Conservation (phyloP, 305 asterid species). For the Fraxinus xanthoxyloides region DNA sequence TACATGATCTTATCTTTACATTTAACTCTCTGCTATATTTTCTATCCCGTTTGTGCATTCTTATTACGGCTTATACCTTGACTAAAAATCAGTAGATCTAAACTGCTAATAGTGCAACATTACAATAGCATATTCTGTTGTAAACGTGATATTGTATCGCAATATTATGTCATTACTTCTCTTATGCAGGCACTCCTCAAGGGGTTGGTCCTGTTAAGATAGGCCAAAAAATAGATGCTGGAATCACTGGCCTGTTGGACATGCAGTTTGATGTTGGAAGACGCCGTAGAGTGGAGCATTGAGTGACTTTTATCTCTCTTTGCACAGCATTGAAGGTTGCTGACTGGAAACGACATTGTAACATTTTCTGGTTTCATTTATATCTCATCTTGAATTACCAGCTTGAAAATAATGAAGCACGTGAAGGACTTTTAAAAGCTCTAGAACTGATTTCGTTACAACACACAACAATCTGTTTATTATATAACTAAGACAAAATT, state of each 20-base stretch:
- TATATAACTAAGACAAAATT: not conserved
- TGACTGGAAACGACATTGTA: not conserved
- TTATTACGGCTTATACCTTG: not conserved
- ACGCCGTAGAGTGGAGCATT: conserved; percentile 34
- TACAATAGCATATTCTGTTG: not conserved
- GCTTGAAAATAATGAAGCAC: not conserved
- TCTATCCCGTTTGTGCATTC: not conserved
- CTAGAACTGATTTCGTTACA: not conserved
- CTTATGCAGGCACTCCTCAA: conserved; percentile 75
- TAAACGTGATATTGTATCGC: not conserved
- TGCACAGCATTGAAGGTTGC: conserved; percentile 10
- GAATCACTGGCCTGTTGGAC: conserved; percentile 74
- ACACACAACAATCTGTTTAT: not conserved
- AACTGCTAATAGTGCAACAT: not conserved
- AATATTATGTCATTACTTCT: not conserved
- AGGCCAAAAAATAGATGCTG: conserved; percentile 87
- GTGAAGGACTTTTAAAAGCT: not conserved
- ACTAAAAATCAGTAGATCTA: not conserved
- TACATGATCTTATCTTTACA: not conserved
- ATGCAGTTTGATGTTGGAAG: conserved; percentile 69
- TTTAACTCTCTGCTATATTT: not conserved
- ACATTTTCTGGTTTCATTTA: not conserved
- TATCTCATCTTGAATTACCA: not conserved
- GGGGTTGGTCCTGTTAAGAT: conserved; percentile 85
- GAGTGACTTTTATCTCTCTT: conserved; percentile 6